Evolutionary conservation across 2,329 filamentous ascomycete genomes (phyloP).

Genomic region (Diaporthe helianthi): DNA sequence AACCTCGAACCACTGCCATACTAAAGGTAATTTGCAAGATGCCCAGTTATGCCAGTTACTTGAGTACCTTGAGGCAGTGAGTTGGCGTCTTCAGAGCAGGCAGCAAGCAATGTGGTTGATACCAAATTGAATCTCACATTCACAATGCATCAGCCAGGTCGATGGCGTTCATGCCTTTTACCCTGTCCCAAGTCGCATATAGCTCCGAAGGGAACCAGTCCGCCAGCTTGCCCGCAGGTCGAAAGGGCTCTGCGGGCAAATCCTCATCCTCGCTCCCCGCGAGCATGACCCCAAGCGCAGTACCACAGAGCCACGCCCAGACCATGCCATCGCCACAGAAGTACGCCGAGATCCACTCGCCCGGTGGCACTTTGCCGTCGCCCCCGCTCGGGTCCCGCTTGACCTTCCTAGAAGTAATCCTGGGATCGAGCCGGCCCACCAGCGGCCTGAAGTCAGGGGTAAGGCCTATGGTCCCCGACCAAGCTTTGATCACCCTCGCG

Average conservation of each 20-base stretch:
- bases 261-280: conserved; percentile 46
- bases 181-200: conserved; percentile 43
- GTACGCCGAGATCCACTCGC: conserved; percentile 60
- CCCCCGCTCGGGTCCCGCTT: not conserved
- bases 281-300: conserved; percentile 55
- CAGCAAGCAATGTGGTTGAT: not conserved
- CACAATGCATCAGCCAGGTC: conserved; percentile 42
- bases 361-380: conserved; percentile 34
- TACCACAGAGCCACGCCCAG: conserved; percentile 59
- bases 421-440: conserved; percentile 52
- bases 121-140: not conserved
- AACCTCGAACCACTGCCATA: conserved; percentile 66
- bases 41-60: conserved; percentile 19
- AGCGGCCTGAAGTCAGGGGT: conserved; percentile 56
- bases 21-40: not conserved
- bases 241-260: conserved; percentile 42
- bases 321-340: conserved; percentile 62
- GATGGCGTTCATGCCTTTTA: conserved; percentile 46
- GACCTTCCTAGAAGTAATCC: conserved; percentile 41
- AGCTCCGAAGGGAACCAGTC: conserved; percentile 52
- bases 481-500: conserved; percentile 48
- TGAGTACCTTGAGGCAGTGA: too few relatives aligned
- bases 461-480: conserved; percentile 57
- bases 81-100: not conserved
- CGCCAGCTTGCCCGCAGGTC: conserved; percentile 45